Base-by-base conservation (phyloP, 257 asterid genomes). In the Linderniella brevidens region DNA sequence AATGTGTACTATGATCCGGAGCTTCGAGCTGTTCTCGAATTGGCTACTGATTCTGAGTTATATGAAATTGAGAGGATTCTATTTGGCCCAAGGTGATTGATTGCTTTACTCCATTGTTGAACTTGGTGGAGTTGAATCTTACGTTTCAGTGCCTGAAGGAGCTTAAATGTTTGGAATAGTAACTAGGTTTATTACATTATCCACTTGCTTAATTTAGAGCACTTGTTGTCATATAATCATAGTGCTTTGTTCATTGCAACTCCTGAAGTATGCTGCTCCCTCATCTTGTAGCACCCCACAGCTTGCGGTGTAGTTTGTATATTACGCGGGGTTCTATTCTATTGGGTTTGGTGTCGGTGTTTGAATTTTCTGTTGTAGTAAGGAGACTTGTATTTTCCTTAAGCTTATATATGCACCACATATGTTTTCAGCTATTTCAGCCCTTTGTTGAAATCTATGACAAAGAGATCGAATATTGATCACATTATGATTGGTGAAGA, bases 1-100 rank as follows among this genome's bases (percentile, higher is more conserved):
- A 59, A 56, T 35, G 68, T 17, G n/a, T 63, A 25, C 32, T 25
- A 46, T 51, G 94, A 82, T 60, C 85, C 71, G 15, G 93, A 86
- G 69, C 94, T 86, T 55, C 69, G 82, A 13, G 55, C 68, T 11
- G 97, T 86, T 56, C 92, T 86, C 62, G 77, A 77, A 62, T 87
- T 86, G 10, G 93, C 97, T 8, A 75, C 87, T 29, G 93, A 82
- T 60, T 78, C 93, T 36, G 97, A 86, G 51, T 73, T 86, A 42
- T 68, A 62, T 64, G 97, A 82, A 58, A 69, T 86, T 57, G 92
- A 82, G 62, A 72, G 70, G 49, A 82, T 86, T 52, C 60, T 86
- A 66, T 86, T 82, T 72, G 92, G 97, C 16, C 69, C 92, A 51
- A 86, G 97, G 97, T 86, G 60, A 37, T 64, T 86, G 60, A 37